Percentiles rank a stretch among this genome's conserved stretches.
Conservation (phyloP, 768 basidiomycete genomes). For the Rhizopogon sp. region DNA sequence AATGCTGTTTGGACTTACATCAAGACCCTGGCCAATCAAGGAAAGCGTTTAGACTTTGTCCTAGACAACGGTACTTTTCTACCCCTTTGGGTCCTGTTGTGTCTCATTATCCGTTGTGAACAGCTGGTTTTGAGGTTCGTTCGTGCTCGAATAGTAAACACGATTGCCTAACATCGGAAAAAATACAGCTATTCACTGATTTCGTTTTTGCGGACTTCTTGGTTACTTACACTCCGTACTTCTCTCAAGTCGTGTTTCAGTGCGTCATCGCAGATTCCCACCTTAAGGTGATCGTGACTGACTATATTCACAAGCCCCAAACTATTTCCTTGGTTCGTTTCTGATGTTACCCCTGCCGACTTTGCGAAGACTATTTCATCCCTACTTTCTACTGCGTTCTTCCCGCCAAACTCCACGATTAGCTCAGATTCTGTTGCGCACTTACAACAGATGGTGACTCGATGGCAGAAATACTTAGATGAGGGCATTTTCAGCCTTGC, state of each 20-base stretch:
- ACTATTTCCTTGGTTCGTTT: slow-evolving; percentile 95
- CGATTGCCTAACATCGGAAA: background rate
- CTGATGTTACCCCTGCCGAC: slow-evolving; percentile 87
- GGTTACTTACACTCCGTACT: slow-evolving; percentile 81
- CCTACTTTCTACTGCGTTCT: slow-evolving; percentile 59
- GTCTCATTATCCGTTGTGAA: background rate
- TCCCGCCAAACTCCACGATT: slow-evolving; percentile 26
- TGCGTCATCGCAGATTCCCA: slow-evolving; percentile 31
- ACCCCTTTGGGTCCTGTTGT: background rate
- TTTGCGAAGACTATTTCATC: slow-evolving; percentile 56
- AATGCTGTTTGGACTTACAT: slow-evolving; percentile 69
- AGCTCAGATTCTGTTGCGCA: slow-evolving; percentile 29
- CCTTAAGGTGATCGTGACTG: slow-evolving; percentile 2
- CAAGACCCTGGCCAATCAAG: slow-evolving; percentile 39
- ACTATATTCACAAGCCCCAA: slow-evolving; percentile 61
- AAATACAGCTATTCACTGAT: slow-evolving; percentile 79
- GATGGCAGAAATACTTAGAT: slow-evolving; percentile 74
- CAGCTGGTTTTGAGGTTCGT: slow-evolving; percentile 87
- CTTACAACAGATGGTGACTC: slow-evolving; percentile 53
- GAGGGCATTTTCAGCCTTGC: slow-evolving; percentile 69
- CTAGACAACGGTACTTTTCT: slow-evolving; percentile 74
- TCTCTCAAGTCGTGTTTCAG: slow-evolving; percentile 87
- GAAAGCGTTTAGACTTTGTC: slow-evolving; percentile 69
- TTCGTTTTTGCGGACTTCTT: slow-evolving; percentile 91
- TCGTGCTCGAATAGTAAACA: background rate